Conservation (phyloP, 305 asterid species). For the Stenogyne calaminthoides region DNA sequence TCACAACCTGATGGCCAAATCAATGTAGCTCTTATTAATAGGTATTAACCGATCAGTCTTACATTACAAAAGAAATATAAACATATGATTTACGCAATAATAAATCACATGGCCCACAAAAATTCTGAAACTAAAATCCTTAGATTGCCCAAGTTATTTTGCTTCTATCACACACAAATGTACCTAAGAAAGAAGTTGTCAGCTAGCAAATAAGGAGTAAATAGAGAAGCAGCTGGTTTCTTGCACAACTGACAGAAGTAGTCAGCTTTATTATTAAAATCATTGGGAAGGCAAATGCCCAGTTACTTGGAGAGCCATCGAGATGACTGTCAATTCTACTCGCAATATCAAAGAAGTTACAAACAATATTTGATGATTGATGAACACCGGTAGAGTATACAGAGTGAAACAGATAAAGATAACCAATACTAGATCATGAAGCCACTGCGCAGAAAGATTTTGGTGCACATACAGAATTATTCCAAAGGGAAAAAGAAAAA, state of each 20-base stretch:
- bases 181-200: not conserved
- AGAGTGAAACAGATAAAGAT: constrained; percentile 9
- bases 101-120: constrained; percentile 7
- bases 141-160: constrained; percentile 7
- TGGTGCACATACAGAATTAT: no score
- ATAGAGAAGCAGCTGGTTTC: constrained; percentile 14
- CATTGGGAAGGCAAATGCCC: constrained; percentile 1
- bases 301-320: not conserved
- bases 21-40: constrained; percentile 24
- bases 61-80: constrained; percentile 6
- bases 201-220: constrained; percentile 7
- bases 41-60: constrained; percentile 4
- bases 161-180: constrained; percentile 15
- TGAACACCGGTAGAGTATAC: constrained; percentile 4
- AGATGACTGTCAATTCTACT: constrained; percentile 9
- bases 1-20: constrained; percentile 75
- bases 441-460: no score
- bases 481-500: no score
- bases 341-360: constrained; percentile 7
- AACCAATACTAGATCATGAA: constrained; percentile 7
- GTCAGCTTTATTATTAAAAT: constrained; percentile 4
- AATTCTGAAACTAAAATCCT: constrained; percentile 14
- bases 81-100: not conserved
- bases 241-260: constrained; percentile 16
- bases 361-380: not conserved